Base-by-base conservation (phyloP, 2,329 filamentous ascomycete species). In the Alternaria sp. region DNA sequence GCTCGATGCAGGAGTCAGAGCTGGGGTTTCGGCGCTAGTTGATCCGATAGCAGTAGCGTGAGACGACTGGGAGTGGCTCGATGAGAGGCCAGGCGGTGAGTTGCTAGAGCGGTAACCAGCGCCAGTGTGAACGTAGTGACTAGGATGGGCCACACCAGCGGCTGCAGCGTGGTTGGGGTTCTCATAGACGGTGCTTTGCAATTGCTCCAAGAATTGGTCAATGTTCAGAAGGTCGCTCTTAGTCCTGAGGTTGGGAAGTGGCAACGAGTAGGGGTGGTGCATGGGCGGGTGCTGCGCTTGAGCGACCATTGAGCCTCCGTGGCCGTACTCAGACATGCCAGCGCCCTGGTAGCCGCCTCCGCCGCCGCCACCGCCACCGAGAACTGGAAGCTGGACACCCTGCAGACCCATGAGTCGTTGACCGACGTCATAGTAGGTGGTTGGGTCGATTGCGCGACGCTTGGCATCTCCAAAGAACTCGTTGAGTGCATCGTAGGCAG, bases 151-250 rank as follows among this genome's bases (percentile, higher is more conserved):
- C 58, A 96, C 86, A 57, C 91, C 90, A 41, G 90, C 89, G 11
- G 88, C 87, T 2, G 92, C 91, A 31, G 92, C 89, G 50, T 93
- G 89, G 69, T 88, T 91, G 54, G 93, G 89, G 77, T 90, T 96
- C 80, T 98, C 95, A 75, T 98, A 98, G 48, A 98, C 92, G 44
- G 94, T 97, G 65, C 90, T 89, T 80, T 97, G 93, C 84, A 98
- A 94, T 80, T 97, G 92, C 80, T 97, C 93, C 54, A 99, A 86
- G 77, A 98, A 91, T 73, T 93, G 90, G 77, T 98, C 95, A 72
- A 98, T 93, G 76, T 96, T 93, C 76, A 96, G 83, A 41, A 99
- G 84, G 76, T 99, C 95, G 76, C 88, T 93, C 85, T 98, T 97
- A 48, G 93, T 97, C 73, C 94, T 89, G 55, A 96, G 85, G 71